These are phyloP conservation scores for Pugionium dolabratum DNA, from an alignment of 345 rosid genomes.

Conservation along the genomic window DNA sequence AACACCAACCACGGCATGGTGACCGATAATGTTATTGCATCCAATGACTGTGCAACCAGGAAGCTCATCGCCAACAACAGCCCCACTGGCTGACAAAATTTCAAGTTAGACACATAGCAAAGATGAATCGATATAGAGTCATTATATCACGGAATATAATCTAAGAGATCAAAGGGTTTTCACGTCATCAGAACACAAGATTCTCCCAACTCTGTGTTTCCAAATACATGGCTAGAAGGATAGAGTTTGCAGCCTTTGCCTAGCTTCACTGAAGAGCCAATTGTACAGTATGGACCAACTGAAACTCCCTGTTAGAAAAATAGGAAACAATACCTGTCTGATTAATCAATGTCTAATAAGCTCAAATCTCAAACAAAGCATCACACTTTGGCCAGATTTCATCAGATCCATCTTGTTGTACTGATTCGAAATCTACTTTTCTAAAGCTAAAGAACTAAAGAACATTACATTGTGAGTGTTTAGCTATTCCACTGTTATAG, in stretches of 20 bases:
- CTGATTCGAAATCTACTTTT: neutral
- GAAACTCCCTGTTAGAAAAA: slow-evolving; percentile 58
- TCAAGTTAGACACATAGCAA: slow-evolving; percentile 16
- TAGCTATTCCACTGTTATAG: neutral
- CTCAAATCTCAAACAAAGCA: slow-evolving; percentile 27
- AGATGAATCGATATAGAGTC: neutral
- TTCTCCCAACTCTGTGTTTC: slow-evolving; percentile 72
- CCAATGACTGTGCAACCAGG: slow-evolving; percentile 75
- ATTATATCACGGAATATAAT: neutral
- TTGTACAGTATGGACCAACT: slow-evolving; percentile 79
- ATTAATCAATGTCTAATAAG: neutral
- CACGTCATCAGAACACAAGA: slow-evolving; percentile 80
- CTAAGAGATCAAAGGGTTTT: slow-evolving; percentile 37
- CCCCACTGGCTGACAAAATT: slow-evolving; percentile 78
- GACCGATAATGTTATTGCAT: slow-evolving; percentile 65
- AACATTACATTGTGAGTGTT: slow-evolving; percentile 6
- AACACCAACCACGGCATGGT: slow-evolving; percentile 79
- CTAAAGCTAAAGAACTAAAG: slow-evolving; percentile 14
- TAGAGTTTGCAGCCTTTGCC: slow-evolving; percentile 71
- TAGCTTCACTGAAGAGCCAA: slow-evolving; percentile 77
- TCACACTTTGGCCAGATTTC: slow-evolving; percentile 7
- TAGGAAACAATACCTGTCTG: neutral
- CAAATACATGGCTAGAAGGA: slow-evolving; percentile 80
- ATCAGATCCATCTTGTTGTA: slow-evolving; percentile 10
- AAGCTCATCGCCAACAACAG: slow-evolving; percentile 88